Evolutionary conservation across 2,329 filamentous ascomycete genomes (phyloP).

Genomic region (Macrophomina pseudophaseolina): DNA sequence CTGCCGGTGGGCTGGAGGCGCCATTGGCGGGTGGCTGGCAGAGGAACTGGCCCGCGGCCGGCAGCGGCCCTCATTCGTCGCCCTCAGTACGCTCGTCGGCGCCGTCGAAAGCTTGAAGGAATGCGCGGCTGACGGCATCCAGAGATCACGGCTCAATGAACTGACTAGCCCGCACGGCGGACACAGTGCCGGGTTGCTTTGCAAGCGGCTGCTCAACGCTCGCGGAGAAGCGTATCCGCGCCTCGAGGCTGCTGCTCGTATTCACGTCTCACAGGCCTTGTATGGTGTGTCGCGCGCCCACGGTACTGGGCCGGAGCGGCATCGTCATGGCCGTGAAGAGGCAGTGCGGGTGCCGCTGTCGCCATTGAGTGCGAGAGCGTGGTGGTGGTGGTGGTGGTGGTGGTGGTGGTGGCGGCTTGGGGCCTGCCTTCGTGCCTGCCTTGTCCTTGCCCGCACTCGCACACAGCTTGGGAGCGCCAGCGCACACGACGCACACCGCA

Average conservation of each 20-base stretch:
- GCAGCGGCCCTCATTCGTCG: constrained; percentile 20
- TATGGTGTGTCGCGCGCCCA: constrained; percentile 21
- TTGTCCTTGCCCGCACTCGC: constrained; percentile 19
- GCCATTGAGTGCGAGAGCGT: no score
- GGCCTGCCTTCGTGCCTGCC: constrained; percentile 24
- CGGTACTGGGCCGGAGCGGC: constrained; percentile 17
- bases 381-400: no score
- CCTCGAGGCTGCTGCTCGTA: constrained; percentile 14
- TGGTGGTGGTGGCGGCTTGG: constrained; percentile 15
- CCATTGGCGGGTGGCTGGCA: constrained; percentile 25
- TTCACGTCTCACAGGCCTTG: constrained; percentile 22
- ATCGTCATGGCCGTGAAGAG: constrained; percentile 23
- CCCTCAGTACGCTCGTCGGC: neutral
- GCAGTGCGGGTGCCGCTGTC: constrained; percentile 9
- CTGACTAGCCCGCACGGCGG: neutral
- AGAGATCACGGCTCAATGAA: neutral
- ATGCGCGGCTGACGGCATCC: constrained; percentile 21
- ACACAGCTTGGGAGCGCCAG: constrained; percentile 23
- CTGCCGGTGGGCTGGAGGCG: constrained; percentile 13
- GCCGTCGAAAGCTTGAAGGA: constrained; percentile 25
- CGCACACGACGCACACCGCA: constrained; percentile 28
- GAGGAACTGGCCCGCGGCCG: constrained; percentile 11
- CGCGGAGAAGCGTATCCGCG: constrained; percentile 24
- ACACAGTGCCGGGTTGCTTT: neutral
- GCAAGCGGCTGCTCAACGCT: constrained; percentile 11